A percentile compares a stretch with the other conserved stretches of the same genome.
Conservation (phyloP, 768 basidiomycete species). For the Mycena metata region DNA sequence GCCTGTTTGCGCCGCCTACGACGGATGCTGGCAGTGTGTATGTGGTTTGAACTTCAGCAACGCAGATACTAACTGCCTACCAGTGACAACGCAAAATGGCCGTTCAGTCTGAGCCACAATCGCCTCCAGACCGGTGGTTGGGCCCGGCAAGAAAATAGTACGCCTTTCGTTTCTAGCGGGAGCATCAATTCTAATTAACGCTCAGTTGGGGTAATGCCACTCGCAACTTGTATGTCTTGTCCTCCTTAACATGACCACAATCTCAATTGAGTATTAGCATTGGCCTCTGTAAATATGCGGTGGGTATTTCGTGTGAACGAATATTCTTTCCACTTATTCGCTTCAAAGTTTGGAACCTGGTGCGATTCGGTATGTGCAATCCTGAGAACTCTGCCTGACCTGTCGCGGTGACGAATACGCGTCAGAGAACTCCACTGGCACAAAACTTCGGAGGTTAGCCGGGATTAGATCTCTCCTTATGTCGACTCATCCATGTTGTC, state of each 20-base stretch:
- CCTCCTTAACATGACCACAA: not conserved
- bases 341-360: constrained; percentile 54
- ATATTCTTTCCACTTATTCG: not conserved
- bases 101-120: constrained; percentile 67
- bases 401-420: constrained; percentile 2
- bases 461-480: not conserved
- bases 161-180: constrained; percentile 26
- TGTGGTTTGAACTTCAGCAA: constrained; percentile 31
- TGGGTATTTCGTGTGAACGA: not conserved
- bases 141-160: constrained; percentile 69
- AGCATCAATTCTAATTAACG: not conserved
- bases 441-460: constrained; percentile 57
- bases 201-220: constrained; percentile 61
- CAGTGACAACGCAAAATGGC: constrained; percentile 65
- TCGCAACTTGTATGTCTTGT: constrained; percentile 58
- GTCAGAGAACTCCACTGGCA: constrained; percentile 69
- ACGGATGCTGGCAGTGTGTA: constrained; percentile 61
- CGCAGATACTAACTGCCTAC: not conserved
- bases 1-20: constrained; percentile 58
- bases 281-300: constrained; percentile 68
- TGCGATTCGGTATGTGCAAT: constrained; percentile 56
- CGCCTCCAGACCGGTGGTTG: constrained; percentile 71
- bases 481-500: constrained; percentile 28
- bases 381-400: not conserved
- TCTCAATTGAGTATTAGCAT: constrained; percentile 38